Conservation (phyloP, 208 protist genomes). For the Acanthamoeba triangularis region DNA sequence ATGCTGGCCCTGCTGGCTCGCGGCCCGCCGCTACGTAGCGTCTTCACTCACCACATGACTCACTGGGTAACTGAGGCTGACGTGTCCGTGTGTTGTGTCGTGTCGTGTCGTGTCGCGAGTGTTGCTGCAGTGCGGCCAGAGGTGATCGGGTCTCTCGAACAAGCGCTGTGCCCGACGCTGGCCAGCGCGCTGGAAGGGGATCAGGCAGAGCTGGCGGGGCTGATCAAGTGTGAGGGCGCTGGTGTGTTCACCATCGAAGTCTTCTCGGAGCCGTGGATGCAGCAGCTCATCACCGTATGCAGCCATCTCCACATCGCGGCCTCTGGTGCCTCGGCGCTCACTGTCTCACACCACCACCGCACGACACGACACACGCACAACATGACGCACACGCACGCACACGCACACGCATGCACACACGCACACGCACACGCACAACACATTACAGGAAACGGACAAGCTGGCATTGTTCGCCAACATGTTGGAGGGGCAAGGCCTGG, state of each 20-base stretch:
- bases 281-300: background rate
- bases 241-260: background rate
- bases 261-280: background rate
- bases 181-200: background rate
- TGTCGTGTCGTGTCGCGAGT: too few species aligned
- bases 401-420: too few species aligned
- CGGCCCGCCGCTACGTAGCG: background rate
- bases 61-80: background rate
- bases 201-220: background rate
- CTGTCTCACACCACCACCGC: background rate
- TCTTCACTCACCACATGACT: background rate
- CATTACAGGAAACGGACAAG: background rate
- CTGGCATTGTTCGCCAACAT: background rate
- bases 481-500: background rate
- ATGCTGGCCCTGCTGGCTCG: background rate
- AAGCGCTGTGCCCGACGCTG: too few species aligned
- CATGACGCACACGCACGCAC: too few species aligned
- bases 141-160: too few species aligned
- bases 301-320: too few species aligned
- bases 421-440: too few species aligned
- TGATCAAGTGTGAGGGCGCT: background rate
- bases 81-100: background rate
- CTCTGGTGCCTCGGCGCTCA: background rate
- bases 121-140: too few species aligned
- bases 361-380: too few species aligned